Evolutionary conservation across 1,284 basidiomycete genomes (phyloP), one percentile per base, ranked within the genome.

Genomic region (Earliella scabrosa): DNA sequence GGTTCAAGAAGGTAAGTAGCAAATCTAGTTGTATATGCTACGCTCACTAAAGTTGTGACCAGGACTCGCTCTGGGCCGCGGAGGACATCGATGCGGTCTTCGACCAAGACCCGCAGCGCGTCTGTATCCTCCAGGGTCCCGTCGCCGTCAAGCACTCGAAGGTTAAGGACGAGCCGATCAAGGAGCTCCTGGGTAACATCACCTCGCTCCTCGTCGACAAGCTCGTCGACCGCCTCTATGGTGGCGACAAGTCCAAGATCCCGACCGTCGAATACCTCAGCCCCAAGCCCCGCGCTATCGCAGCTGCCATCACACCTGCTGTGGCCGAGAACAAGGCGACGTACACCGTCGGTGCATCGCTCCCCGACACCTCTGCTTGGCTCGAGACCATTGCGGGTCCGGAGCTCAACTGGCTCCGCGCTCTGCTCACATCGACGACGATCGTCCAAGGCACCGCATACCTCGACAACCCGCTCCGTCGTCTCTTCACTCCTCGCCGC

Each of bases 51-150:
- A n/a, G n/a, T n/a, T n/a, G n/a, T n/a, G n/a, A n/a, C 13, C 29
- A 95, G 92, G 96, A 98, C 74, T 98, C 96, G 16, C 85, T 98
- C 6, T 98, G 97, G 97, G 93, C 94, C 43, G 91, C 95, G 6
- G 97, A 99, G 75, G 97, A 99, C 71, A 95, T 99, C 65, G 97
- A 99, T 63, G 97, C 95, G 14, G 95, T 99, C 38, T 96, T 98
- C 67, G 97, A 98, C 75, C 95, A 96, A 76, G 96, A 98, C 73
- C 93, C 97, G 29, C 93, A 99, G 75, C 90, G 97, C 65, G 96
- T 99, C 35, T 97, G 95, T 72, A 97, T 99, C 67, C 85, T 99
- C 47, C 96, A 98, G 75, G 97, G 97, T 27, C 97, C 97, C 11
- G 90, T 99, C 50, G 96, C 97, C 2, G 94, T 87, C 60, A 95